Evolutionary conservation across 1,139 yeast genomes (phyloP), one percentile per base, ranked within the genome.

Genomic region (Debaryomyces nepalensis): DNA sequence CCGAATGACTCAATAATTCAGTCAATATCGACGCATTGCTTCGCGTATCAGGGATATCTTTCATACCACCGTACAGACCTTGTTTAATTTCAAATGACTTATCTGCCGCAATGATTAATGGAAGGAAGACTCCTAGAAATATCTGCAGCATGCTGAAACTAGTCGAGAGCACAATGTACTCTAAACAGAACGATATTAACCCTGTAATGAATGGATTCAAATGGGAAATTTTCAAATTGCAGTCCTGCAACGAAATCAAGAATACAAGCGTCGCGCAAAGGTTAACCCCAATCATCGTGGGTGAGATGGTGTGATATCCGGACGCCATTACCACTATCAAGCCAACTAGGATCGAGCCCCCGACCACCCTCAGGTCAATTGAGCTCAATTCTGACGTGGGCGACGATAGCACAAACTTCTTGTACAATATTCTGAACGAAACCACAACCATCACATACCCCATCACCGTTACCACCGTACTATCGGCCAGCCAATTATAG

Each of bases 1-100:
- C 97, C 19, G 79, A 70, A 53, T 90, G 84, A 33, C 65, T 58
- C 40, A 82, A 68, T 37, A 85, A 58, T 51, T 82, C 68, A 26
- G 50, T 54, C 16, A 68, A 40, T 3, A 66, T 58, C 3, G 66
- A 55, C 7, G 19, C 21, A 18, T 41, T 33, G 11, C 26, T 34
- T 5, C 6, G 27, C 3, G 29, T 45, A 10, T 41, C 40, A 12
- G 30, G 35, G 6, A 34, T 30, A 6, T 20, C 26, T 18, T 34
- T 11, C 11, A 18, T n/a, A 5, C 36, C 34, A 11, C n/a, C 42
- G 14, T 16, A 11, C 27, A 2, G 30, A 8, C 30, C 30, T 15
- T 35, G 16, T 15, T 26, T 29, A 8, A 50, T 37, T 21, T 45
- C 46, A 10, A 39, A 15, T 5, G 50, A 43, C 15, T 47, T 43